Base-by-base conservation (phyloP, 2,329 filamentous ascomycete species). In the Pseudogymnoascus pannorum region DNA sequence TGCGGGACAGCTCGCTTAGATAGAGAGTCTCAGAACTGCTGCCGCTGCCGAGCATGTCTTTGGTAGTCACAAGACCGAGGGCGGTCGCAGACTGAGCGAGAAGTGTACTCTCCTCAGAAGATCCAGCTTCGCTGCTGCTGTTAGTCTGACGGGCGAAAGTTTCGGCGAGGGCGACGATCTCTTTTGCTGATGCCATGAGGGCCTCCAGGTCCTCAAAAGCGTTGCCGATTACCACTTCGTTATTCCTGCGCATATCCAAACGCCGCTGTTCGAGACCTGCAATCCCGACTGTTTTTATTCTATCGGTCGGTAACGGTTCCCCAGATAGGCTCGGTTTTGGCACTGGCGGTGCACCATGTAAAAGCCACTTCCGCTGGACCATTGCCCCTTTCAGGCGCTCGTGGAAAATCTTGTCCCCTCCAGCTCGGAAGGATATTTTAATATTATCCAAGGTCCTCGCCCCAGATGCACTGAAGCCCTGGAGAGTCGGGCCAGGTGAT, bases 161-260 rank as follows among this genome's bases (percentile, higher is more conserved):
- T 74, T 97, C 93, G 0, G 94, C 94, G 42, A 99, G 85, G 4
- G 92, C 91, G 58, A 97, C 88, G 57, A 99, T 91, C 72, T 99
- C 91, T 72, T 97, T 97, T 4, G 94, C 94, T 3, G 93, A 97
- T 2, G 92, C 91, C 93, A 97, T 99, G 36, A 99, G 80, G 3
- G 94, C 92, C 72, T 97, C 93, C 0, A 99, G 82, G 70, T 99
- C 94, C 72, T 97, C 93, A 69, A 99, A 99, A 0, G 94, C 92
- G 66, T 85, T 92, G 24, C 93, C 93, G 66, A 99, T 96, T 58
- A 97, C 87, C 8, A 91, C 76, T 73, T 97, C 92, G 68, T 97
- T 97, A 73, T 96, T 96, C 76, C 91, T 93, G 62, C 91, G 88
- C 70, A 92, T 84, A 68, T 92, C 90, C 5, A 93, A 76, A 0